A percentile compares a stretch with the other conserved stretches of the same genome.
phyloP scores from a whole-genome alignment of 2,329 filamentous ascomycete genomes.

The Penicillium corylophilum region DNA sequence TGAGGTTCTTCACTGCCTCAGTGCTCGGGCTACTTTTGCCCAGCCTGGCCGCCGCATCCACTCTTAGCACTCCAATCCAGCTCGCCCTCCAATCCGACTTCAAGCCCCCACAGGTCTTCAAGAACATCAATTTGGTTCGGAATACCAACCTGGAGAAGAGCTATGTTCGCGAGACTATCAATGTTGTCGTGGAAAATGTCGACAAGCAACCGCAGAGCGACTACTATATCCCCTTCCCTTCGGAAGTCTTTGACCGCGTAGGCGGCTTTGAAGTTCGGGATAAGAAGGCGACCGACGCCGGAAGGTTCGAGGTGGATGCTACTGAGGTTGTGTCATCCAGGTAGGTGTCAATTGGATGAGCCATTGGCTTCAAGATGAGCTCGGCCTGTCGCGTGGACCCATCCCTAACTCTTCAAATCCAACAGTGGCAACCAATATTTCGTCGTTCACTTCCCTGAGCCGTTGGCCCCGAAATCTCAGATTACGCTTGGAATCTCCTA shows the following conservation, averaged over 20 bases:
- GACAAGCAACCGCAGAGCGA: slow-evolving; percentile 75
- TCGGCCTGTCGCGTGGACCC: not conserved
- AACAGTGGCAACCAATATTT: slow-evolving; percentile 75
- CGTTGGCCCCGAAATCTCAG: slow-evolving; percentile 73
- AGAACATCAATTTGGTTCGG: slow-evolving; percentile 88
- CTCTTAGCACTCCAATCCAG: slow-evolving; percentile 29
- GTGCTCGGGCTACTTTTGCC: slow-evolving; percentile 38
- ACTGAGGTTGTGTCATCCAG: slow-evolving; percentile 59
- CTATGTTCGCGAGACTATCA: slow-evolving; percentile 85
- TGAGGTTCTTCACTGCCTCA: slow-evolving; percentile 42
- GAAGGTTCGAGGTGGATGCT: slow-evolving; percentile 66
- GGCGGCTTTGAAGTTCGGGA: slow-evolving; percentile 90
- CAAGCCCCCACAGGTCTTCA: slow-evolving; percentile 85
- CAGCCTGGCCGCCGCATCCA: slow-evolving; percentile 35
- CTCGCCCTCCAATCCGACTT: slow-evolving; percentile 54
- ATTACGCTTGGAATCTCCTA: slow-evolving; percentile 87
- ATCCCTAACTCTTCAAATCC: slow-evolving; percentile 8
- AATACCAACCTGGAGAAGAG: slow-evolving; percentile 90
- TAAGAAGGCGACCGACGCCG: slow-evolving; percentile 72
- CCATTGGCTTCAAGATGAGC: slow-evolving; percentile 31
- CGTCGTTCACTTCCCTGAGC: slow-evolving; percentile 72
- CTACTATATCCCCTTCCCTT: slow-evolving; percentile 87
- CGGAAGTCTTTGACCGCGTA: slow-evolving; percentile 70
- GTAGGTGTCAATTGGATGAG: slow-evolving; percentile 56
- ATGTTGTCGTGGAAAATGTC: slow-evolving; percentile 90